Evolutionary conservation across 805 yeast species (phyloP).

Genomic region (Schizosaccharomyces cryophilus): DNA sequence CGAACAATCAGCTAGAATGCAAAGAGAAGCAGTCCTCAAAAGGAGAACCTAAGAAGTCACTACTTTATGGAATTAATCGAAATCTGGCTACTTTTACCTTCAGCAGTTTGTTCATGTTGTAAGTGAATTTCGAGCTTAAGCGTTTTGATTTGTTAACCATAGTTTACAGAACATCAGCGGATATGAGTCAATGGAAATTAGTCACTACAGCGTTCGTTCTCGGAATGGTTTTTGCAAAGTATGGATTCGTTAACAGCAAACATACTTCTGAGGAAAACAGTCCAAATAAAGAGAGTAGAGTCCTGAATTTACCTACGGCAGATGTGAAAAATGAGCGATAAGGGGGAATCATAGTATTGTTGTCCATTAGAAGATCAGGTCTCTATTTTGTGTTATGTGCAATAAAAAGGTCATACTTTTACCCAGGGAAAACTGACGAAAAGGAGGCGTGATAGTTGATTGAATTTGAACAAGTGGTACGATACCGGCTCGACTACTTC

Average conservation of each 20-base stretch:
- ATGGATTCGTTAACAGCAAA: neutral
- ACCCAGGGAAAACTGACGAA: too few species aligned
- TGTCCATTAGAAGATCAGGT: too few species aligned
- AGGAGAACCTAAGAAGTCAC: neutral
- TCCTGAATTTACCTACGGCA: neutral
- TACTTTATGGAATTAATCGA: neutral
- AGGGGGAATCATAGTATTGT: too few species aligned
- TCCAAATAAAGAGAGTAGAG: neutral
- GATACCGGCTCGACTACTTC: too few species aligned
- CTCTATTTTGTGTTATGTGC: too few species aligned
- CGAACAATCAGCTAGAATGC: neutral
- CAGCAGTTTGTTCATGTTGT: neutral
- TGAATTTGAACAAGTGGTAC: too few species aligned
- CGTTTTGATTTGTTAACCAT: neutral
- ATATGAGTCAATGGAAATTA: neutral
- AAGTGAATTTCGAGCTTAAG: neutral
- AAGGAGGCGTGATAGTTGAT: too few species aligned
- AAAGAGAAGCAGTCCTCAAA: neutral
- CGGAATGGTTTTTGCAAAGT: neutral
- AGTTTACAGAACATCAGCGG: neutral
- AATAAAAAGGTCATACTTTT: too few species aligned
- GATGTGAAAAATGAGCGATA: neutral
- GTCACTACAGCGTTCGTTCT: neutral
- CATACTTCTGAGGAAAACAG: neutral
- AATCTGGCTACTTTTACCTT: neutral